These are phyloP conservation scores for Polyplosphaeria fusca DNA, from an alignment of 495 filamentous ascomycete genomes.

Conservation along the genomic window DNA sequence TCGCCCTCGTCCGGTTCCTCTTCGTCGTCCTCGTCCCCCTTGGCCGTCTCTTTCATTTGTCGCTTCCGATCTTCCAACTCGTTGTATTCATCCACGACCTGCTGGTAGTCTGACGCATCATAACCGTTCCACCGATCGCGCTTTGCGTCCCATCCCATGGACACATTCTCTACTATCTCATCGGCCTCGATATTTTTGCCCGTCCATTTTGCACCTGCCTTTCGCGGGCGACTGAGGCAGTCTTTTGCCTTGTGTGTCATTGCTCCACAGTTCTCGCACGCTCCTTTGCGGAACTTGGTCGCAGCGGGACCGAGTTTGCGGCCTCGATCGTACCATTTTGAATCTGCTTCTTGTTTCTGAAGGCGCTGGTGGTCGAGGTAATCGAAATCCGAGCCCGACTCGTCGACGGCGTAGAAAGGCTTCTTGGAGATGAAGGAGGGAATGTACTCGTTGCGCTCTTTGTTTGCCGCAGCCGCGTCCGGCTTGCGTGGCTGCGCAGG, in stretches of 20 bases:
- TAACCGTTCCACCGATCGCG: slow-evolving; percentile 97
- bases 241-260: slow-evolving; percentile 95
- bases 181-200: slow-evolving; percentile 92
- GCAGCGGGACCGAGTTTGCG: slow-evolving; percentile 75
- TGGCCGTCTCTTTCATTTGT: slow-evolving; percentile 45
- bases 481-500: slow-evolving; percentile 37
- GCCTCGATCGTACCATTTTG: slow-evolving; percentile 88
- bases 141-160: slow-evolving; percentile 96
- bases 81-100: slow-evolving; percentile 83
- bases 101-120: slow-evolving; percentile 78
- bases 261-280: slow-evolving; percentile 96
- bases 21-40: slow-evolving; percentile 49
- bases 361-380: slow-evolving; percentile 97
- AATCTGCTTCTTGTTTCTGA: slow-evolving; percentile 64
- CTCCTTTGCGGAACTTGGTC: slow-evolving; percentile 95
- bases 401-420: slow-evolving; percentile 90
- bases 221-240: slow-evolving; percentile 84
- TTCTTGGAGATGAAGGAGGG: slow-evolving; percentile 97
- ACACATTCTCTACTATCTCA: slow-evolving; percentile 78
- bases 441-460: slow-evolving; percentile 86
- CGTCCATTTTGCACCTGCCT: slow-evolving; percentile 87
- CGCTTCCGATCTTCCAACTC: slow-evolving; percentile 79
- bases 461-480: slow-evolving; percentile 37
- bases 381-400: slow-evolving; percentile 65
- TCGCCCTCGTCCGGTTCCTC: slow-evolving; percentile 61